Conservation (phyloP, 2,329 filamentous ascomycete genomes). For the Xylaria sp. region DNA sequence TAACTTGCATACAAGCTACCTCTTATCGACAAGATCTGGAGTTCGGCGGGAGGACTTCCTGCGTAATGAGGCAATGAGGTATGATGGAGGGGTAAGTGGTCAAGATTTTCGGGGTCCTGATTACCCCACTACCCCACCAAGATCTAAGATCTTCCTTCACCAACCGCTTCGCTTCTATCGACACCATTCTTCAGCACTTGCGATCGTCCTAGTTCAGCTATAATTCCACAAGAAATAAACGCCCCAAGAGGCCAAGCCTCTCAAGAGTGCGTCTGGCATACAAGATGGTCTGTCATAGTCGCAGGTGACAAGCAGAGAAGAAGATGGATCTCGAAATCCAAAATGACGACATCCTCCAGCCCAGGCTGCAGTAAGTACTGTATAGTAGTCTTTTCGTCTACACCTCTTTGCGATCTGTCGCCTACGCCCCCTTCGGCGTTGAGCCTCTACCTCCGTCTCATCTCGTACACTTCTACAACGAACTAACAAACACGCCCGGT, state of each 20-base stretch:
- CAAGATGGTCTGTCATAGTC: slow-evolving; percentile 4
- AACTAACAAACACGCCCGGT: neutral
- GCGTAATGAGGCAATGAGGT: too few relatives aligned
- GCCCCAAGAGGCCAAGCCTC: neutral
- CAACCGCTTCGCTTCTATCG: neutral
- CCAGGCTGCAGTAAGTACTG: slow-evolving; percentile 30
- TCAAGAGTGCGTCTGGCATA: neutral
- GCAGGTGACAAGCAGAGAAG: slow-evolving; percentile 10
- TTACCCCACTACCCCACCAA: slow-evolving; percentile 19
- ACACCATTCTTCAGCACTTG: too few relatives aligned
- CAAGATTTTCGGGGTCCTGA: neutral
- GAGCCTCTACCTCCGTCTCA: too few relatives aligned
- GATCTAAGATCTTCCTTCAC: neutral
- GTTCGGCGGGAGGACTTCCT: too few relatives aligned
- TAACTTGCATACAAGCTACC: too few relatives aligned
- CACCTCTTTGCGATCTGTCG: too few relatives aligned
- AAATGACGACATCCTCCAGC: slow-evolving; percentile 21
- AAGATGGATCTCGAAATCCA: slow-evolving; percentile 27
- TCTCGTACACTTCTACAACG: too few relatives aligned
- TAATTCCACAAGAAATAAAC: neutral
- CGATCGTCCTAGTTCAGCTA: neutral
- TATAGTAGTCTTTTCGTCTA: neutral
- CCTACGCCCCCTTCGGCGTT: too few relatives aligned
- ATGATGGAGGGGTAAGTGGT: neutral
- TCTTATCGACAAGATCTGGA: neutral